A percentile compares a stretch with the other conserved stretches of the same genome.
These are phyloP conservation scores for Lyophyllum decastes DNA, from an alignment of 768 basidiomycete genomes.

Conservation along the genomic window DNA sequence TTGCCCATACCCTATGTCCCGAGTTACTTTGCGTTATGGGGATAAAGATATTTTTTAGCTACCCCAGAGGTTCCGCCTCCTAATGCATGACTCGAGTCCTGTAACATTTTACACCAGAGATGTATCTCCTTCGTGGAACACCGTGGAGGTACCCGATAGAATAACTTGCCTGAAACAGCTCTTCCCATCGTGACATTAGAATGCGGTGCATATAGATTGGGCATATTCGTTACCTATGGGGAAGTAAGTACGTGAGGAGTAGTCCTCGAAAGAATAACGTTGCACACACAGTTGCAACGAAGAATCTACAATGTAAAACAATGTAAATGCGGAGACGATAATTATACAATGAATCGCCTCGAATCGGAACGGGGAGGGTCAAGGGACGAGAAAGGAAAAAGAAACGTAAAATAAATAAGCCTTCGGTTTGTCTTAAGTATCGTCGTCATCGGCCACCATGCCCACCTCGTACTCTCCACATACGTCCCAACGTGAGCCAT, in stretches of 20 bases:
- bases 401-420: no score
- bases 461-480: constrained; percentile 92
- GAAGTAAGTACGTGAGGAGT: not conserved
- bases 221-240: not conserved
- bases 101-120: no score
- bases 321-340: no score
- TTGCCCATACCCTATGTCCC: not conserved
- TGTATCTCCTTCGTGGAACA: no score
- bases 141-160: no score
- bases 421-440: constrained; percentile 2
- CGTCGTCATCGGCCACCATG: constrained; percentile 59
- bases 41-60: no score
- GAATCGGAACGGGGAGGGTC: no score
- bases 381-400: not conserved
- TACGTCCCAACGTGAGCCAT: constrained; percentile 92
- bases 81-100: no score
- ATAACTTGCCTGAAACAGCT: no score
- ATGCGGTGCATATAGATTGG: no score
- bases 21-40: not conserved
- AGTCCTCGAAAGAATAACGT: not conserved
- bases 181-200: not conserved
- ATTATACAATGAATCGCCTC: no score
- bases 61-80: no score
- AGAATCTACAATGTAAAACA: not conserved
- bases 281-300: not conserved